phyloP scores from a whole-genome alignment of 1,139 yeast genomes.

The Petasospora fabianii region DNA sequence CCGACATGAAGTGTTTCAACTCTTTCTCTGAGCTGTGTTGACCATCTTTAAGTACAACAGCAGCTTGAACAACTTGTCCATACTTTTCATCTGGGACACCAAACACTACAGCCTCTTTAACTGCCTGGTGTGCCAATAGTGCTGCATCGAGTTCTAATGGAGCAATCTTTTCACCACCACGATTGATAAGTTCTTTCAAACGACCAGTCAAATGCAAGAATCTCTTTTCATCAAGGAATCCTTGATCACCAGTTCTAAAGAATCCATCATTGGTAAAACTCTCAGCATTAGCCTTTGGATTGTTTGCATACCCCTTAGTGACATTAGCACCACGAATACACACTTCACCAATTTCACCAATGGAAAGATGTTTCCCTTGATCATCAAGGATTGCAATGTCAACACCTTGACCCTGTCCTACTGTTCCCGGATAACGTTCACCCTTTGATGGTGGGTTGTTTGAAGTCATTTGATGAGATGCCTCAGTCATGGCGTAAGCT shows the following conservation, averaged over 20 bases:
- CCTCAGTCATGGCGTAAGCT: slow-evolving; percentile 80
- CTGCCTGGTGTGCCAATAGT: slow-evolving; percentile 51
- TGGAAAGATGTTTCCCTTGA: slow-evolving; percentile 41
- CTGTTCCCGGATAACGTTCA: slow-evolving; percentile 61
- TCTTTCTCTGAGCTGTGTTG: slow-evolving; percentile 37
- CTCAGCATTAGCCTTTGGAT: slow-evolving; percentile 61
- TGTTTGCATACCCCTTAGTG: slow-evolving; percentile 67
- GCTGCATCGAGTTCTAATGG: slow-evolving; percentile 63
- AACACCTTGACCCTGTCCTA: slow-evolving; percentile 67
- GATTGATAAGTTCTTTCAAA: slow-evolving; percentile 61
- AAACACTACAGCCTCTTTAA: slow-evolving; percentile 64
- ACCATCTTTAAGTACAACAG: slow-evolving; percentile 49
- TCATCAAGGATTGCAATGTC: slow-evolving; percentile 53
- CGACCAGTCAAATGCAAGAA: slow-evolving; percentile 59
- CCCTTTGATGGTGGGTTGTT: slow-evolving; percentile 58
- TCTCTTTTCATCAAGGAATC: slow-evolving; percentile 55
- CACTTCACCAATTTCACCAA: slow-evolving; percentile 60
- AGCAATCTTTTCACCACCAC: slow-evolving; percentile 69
- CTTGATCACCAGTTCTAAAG: slow-evolving; percentile 75
- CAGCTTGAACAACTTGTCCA: slow-evolving; percentile 67
- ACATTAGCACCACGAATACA: slow-evolving; percentile 62
- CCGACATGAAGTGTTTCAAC: slow-evolving; percentile 40
- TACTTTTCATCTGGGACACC: slow-evolving; percentile 61
- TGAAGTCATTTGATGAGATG: slow-evolving; percentile 69
- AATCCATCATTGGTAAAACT: slow-evolving; percentile 48